Conservation (phyloP, 192 early-diverging fungal genomes). For the Coemansia sp. region DNA sequence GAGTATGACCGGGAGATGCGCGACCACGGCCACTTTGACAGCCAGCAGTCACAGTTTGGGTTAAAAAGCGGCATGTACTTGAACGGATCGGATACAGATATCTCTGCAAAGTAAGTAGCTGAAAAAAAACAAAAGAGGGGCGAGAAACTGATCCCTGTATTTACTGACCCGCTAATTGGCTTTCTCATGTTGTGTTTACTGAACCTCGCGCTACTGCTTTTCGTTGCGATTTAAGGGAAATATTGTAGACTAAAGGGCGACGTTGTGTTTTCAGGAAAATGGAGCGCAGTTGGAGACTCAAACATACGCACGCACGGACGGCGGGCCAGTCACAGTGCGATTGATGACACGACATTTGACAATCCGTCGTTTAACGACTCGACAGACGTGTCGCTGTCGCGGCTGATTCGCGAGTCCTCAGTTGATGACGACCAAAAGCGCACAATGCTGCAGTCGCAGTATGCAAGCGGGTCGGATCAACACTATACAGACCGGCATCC, state of each 20-base stretch:
- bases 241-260: conserved; percentile 33
- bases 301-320: background rate
- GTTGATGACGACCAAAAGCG: conserved; percentile 7
- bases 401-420: conserved; percentile 22
- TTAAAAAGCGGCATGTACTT: conserved; percentile 41
- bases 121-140: no score
- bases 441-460: background rate
- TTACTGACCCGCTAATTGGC: no score
- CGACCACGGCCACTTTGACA: conserved; percentile 8
- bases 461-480: background rate
- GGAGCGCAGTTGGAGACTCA: conserved; percentile 35
- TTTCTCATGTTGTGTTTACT: background rate
- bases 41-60: conserved; percentile 35
- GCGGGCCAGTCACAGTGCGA: background rate
- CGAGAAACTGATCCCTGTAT: no score
- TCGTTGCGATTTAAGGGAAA: no score
- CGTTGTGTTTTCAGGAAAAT: conserved; percentile 31
- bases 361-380: conserved; percentile 26
- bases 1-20: conserved; percentile 28
- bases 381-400: conserved; percentile 17
- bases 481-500: background rate
- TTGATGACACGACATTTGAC: conserved; percentile 30
- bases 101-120: conserved; percentile 30
- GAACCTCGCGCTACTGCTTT: background rate
- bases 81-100: conserved; percentile 26